Base-by-base conservation (phyloP, 1,284 basidiomycete species). In the Ustilago hordei region DNA sequence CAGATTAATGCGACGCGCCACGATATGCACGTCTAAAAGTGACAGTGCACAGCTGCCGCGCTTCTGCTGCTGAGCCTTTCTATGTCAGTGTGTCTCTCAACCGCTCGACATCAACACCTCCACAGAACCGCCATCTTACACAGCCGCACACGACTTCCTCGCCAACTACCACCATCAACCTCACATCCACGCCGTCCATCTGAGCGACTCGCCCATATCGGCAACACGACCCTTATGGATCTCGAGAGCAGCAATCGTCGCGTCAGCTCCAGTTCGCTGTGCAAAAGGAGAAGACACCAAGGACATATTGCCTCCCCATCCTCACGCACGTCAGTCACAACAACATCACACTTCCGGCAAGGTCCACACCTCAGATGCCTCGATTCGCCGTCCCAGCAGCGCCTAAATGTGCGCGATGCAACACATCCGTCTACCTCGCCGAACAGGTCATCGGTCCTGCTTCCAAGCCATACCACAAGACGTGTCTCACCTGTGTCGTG, bases 391-490 rank as follows among this genome's bases (percentile, higher is more conserved):
- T 78, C 1, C 65, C 75, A 52, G 55, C 69, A 60, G 82, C 84
- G 28, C 83, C 85, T 62, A 83, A 82, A 54, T 86, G 85, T 63
- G 78, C 85, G 11, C 68, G 78, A 32, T 86, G 85, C 74, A 61
- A 76, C 34, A 81, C 81, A 38, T 79, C 80, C 2, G 85, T 86
- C 28, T 86, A 79, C 66, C 64, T 79, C 11, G 85, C 84, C 8
- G 85, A 86, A 62, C 83, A 85, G 59, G 83, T 84, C 31, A 75
- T 86, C 34, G 85, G 85, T 17, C 85, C 85, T 12, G 65, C 64
- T n/a, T 73, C 77, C 3, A 80, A 75, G 50, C 67, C 81, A 2
- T 86, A 86, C 56, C 85, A 86, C 75, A 81, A 80, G 65, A 78
- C 75, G 34, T 86, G 85, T 64, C 70, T 86, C 31, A 82, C 80